Base-by-base conservation (phyloP, 2,329 filamentous ascomycete species). In the Pseudogymnoascus verrucosus region DNA sequence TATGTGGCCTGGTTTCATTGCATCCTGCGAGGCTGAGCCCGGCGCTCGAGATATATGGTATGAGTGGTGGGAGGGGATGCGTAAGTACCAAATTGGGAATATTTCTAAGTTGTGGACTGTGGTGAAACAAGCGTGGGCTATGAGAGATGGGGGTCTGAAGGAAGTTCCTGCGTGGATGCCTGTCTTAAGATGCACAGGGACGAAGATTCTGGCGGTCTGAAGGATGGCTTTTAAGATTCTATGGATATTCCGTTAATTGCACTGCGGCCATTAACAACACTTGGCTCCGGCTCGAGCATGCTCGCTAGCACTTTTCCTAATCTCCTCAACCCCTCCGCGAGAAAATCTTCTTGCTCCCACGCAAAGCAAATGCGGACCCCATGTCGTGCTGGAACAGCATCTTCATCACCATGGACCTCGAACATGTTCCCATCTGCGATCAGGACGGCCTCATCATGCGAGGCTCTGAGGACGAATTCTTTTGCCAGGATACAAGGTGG, bases 401-500 rank as follows among this genome's bases (percentile, higher is more conserved):
- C 73, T 66, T 82, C 77, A 68, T 88, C 86, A 0, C 82, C 83
- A 12, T 78, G 77, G 11, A 89, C 85, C 70, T 88, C 84, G 73
- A 93, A 96, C 66, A 89, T 79, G 60, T 80, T 79, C 2, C 91
- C 91, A 21, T 82, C 79, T 23, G 87, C 89, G 21, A 95, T 78
- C 26, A 86, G 80, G 63, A 96, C 74, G 57, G 86, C 84, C 73
- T 89, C 87, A 63, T 88, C 83, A 21, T 78, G 75, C 70, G 81
- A 77, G 14, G 87, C 87, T 40, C 78, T 78, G 40, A 44, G 10
- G 19, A 12, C 40, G 40, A 44, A 44, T 23, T 44, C 19, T 12
- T 68, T 80, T 7, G 80, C 78, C 62, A 88, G 76, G 2, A 78
- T 51, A 63, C 66, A 74, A 1, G 73, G 66, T 0, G 87, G 86